These are phyloP conservation scores for Stachybotrys chlorohalonatus DNA, from an alignment of 2,329 filamentous ascomycete genomes.

Conservation along the genomic window DNA sequence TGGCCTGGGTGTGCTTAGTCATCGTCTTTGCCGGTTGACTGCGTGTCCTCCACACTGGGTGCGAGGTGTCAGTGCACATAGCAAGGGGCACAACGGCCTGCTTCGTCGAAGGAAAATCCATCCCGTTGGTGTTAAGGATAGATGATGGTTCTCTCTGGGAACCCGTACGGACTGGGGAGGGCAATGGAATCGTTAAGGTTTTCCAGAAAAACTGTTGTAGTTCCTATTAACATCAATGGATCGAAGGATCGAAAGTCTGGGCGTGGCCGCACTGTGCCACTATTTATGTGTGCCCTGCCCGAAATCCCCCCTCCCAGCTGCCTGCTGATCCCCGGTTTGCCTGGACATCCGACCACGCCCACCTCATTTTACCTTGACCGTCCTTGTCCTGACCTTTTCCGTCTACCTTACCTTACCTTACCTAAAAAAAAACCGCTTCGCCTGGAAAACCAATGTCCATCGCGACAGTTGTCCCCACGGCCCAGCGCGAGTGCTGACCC, in stretches of 20 bases:
- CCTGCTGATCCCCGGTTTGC: not conserved
- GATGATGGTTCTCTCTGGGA: no score
- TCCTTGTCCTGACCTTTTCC: not conserved
- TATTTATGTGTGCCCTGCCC: not conserved
- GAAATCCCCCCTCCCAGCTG: not conserved
- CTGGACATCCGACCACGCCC: not conserved
- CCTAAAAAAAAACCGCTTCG: not conserved
- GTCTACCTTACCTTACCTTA: not conserved
- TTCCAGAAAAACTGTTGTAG: no score
- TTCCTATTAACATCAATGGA: no score
- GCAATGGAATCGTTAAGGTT: no score
- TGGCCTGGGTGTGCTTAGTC: no score
- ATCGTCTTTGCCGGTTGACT: no score
- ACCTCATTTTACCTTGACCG: not conserved
- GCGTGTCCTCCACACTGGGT: no score
- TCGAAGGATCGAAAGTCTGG: not conserved
- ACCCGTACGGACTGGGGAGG: no score
- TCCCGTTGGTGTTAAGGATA: no score
- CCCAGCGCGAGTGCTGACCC: constrained; percentile 11
- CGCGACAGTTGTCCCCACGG: constrained; percentile 15
- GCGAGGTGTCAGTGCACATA: no score
- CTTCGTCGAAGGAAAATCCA: no score
- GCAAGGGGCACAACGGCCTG: no score
- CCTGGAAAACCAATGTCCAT: constrained; percentile 8
- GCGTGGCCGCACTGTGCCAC: constrained; percentile 5